Base-by-base conservation (phyloP, 495 filamentous ascomycete genomes). In the Penicillium canescens region DNA sequence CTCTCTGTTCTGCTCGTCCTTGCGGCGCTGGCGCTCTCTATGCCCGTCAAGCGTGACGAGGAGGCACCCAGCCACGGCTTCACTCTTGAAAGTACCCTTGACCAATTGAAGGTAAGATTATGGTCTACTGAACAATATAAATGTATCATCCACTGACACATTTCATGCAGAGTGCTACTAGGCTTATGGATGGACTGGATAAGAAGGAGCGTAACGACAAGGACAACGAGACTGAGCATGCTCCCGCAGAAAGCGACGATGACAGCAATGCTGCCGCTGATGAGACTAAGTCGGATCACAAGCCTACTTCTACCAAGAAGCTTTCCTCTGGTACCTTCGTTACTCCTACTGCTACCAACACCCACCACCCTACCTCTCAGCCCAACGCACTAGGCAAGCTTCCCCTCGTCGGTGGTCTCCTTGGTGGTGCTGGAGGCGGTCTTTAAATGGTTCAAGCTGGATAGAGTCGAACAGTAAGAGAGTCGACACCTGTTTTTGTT, bases 401-500 rank as follows among this genome's bases (percentile, higher is more conserved):
- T 23, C 72, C 72, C 20, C n/a, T 75, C 14, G 38, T 75, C 13
- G 72, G 72, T 44, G 52, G 57, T 13, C 35, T 73, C n/a, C 47
- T 72, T 6, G 53, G 56, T 24, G 52, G 56, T 11, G 52, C 55
- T 37, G 67, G 66, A 18, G 38, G 48, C 28, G 11, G 34, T 35
- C 41, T 65, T 39, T 66, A 56, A 56, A 49, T 23, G 10, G 31
- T 4, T 31, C 4, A 34, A 16, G 1, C 18, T 4, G 26, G 26
- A 31, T 34, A 7, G 7, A 52, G 11, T 14, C 2, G 6, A 13
- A 3, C 9, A 2, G 5, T 21, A 18, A 35, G 11, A 11, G 21
- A 16, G 18, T 12, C 7, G 21, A 10, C 6, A 14, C 18, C 9
- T 11, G 21, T n/a, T 13, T 1, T 2, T 49, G 5, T 16, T 34